Evolutionary conservation across 768 basidiomycete species (phyloP), one percentile per base, ranked within the genome.

Genomic region (Tubosaeta sp.): DNA sequence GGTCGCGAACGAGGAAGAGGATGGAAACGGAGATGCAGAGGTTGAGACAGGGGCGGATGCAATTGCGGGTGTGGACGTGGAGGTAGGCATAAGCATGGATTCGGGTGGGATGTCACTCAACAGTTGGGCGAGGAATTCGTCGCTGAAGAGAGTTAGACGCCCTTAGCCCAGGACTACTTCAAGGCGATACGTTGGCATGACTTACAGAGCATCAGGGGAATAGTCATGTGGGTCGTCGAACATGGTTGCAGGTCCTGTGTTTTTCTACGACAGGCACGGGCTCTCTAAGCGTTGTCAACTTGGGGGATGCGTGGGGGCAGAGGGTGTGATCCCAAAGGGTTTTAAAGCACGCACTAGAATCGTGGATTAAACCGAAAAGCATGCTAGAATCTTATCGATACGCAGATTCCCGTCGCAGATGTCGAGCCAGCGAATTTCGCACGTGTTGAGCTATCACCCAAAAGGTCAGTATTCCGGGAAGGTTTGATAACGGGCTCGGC

Each of bases 101-200:
- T 6, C 5, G 9, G 57, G 45, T 10, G 53, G 44, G 22, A 48
- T 44, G 44, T 60, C 48, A 1, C 17, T 12, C 9, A 60, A 34
- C 5, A 62, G 33, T 14, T 41, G 58, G 0, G 61, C 58, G 3
- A 62, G 34, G 8, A 63, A 53, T 9, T 57, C 46, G 17, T 50
- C 32, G 11, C 61, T 62, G 45, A 34, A n/a, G 17, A 43, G 26
- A 19, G 14, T 37, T 26, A 11, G 27, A 3, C 12, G 12, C 10
- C 4, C 9, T 61, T n/a, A 60, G 42, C 10, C 14, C 12, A 2
- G 3, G 5, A 27, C 13, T 32, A 37, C 37, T 16, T 16, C 11
- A 16, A 17, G 43, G 19, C 1, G 41, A 39, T 10, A 27, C 5
- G 11, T 41, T 26, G 33, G 42, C 27, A 19, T 29, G 5, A 52